Conservation (phyloP, 2,329 filamentous ascomycete species). For the Colletotrichum sp. region DNA sequence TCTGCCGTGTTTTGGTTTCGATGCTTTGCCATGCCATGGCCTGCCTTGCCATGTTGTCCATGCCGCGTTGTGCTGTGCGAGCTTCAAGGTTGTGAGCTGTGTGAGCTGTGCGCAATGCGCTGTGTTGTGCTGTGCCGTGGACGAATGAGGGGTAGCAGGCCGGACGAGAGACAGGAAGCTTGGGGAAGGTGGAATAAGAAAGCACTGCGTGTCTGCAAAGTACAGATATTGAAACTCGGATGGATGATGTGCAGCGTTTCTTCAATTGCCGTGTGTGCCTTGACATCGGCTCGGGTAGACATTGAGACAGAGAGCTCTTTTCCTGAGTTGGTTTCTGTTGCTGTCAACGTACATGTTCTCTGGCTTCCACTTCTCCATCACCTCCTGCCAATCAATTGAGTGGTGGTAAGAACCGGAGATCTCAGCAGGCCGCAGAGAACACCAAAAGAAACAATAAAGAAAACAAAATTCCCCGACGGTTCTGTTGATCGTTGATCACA, state of each 20-base stretch:
- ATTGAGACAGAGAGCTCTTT: not conserved
- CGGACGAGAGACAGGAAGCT: not conserved
- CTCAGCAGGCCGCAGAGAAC: not conserved
- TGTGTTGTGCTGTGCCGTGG: not conserved
- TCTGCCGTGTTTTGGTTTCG: slow-evolving; percentile 7
- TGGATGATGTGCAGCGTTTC: not conserved
- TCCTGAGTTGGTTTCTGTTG: not conserved
- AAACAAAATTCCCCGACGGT: not conserved
- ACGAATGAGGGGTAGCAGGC: slow-evolving; percentile 2
- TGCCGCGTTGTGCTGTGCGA: not conserved
- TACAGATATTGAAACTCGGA: slow-evolving; percentile 3
- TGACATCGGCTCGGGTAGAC: not conserved
- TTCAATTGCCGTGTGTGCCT: slow-evolving; percentile 8
- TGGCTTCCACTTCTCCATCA: not conserved
- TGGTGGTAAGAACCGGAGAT: not conserved
- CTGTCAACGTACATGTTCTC: not conserved
- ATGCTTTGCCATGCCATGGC: not conserved
- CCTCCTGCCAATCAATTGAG: not conserved
- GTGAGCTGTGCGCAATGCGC: slow-evolving; percentile 12
- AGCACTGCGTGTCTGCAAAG: not conserved
- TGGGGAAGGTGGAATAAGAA: not conserved
- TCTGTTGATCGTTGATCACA: slow-evolving; percentile 17
- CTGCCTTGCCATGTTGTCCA: not conserved
- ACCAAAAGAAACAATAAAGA: slow-evolving; percentile 5
- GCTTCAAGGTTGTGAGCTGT: slow-evolving; percentile 4